Evolutionary conservation across 2,329 filamentous ascomycete genomes (phyloP).

Genomic region (Fusarium foetens): DNA sequence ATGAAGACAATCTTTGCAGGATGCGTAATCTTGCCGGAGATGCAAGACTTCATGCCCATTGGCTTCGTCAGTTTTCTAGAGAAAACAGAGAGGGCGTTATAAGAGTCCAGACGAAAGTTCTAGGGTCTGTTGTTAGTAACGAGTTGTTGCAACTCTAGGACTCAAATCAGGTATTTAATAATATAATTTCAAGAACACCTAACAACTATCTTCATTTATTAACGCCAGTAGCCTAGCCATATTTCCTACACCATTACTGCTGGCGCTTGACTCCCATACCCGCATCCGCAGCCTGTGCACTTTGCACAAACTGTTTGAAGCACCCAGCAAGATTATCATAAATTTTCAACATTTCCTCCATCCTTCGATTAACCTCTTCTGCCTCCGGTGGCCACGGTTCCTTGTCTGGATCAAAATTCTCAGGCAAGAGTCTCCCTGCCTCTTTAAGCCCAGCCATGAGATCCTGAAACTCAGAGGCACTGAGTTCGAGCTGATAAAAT

Average conservation of each 20-base stretch:
- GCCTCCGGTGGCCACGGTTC: constrained; percentile 10
- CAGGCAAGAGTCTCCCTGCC: not conserved
- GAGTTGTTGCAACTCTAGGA: not conserved
- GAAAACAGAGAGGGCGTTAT: not conserved
- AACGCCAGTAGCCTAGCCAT: not conserved
- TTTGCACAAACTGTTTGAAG: constrained; percentile 15
- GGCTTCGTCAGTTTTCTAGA: not conserved
- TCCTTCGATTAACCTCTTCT: not conserved
- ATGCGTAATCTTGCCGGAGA: not conserved
- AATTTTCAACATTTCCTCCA: not conserved
- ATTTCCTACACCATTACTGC: not conserved
- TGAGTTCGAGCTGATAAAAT: not conserved
- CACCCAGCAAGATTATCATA: not conserved
- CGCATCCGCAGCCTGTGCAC: not conserved
- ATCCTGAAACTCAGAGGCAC: not conserved
- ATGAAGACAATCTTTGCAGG: not conserved
- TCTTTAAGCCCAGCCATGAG: not conserved
- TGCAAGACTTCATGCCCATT: not conserved
- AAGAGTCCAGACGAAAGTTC: not conserved
- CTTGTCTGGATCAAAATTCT: not conserved
- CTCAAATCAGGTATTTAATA: not conserved
- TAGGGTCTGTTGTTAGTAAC: not conserved
- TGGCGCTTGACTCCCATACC: not conserved
- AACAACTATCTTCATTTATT: fast-evolving
- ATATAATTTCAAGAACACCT: not conserved